phyloP scores from a whole-genome alignment of 2,329 filamentous ascomycete genomes.

The Botrytis medusae region DNA sequence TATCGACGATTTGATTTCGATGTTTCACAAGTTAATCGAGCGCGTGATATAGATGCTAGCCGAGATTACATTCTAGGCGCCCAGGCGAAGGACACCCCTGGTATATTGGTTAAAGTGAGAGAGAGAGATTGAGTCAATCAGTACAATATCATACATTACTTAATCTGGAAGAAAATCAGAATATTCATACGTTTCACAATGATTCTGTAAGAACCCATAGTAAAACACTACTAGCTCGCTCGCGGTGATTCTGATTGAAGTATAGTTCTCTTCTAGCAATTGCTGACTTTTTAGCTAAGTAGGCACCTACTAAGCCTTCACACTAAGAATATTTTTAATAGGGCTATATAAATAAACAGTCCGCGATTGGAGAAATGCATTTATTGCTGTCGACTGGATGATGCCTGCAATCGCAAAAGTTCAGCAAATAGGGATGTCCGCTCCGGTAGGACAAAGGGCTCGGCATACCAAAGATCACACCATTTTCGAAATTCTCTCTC shows the following conservation, averaged over 20 bases:
- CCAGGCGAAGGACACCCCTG: neutral
- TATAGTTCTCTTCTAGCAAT: neutral
- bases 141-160: neutral
- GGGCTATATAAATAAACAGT: neutral
- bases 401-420: neutral
- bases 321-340: neutral
- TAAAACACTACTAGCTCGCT: neutral
- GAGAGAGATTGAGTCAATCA: neutral
- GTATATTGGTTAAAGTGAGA: constrained; percentile 1
- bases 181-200: neutral
- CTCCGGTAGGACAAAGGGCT: no score
- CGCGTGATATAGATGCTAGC: neutral
- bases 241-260: neutral
- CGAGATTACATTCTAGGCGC: constrained; percentile 6
- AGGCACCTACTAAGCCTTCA: neutral
- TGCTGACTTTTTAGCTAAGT: neutral
- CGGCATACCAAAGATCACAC: no score
- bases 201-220: neutral
- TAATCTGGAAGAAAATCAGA: neutral
- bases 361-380: neutral
- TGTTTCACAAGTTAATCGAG: neutral
- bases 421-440: neutral
- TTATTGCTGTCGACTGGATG: neutral
- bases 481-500: no score
- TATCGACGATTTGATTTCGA: constrained; percentile 23